A percentile compares a stretch with the other conserved stretches of the same genome.
phyloP scores from a whole-genome alignment of 1,284 basidiomycete genomes.

The Ganoderma resinaceum region DNA sequence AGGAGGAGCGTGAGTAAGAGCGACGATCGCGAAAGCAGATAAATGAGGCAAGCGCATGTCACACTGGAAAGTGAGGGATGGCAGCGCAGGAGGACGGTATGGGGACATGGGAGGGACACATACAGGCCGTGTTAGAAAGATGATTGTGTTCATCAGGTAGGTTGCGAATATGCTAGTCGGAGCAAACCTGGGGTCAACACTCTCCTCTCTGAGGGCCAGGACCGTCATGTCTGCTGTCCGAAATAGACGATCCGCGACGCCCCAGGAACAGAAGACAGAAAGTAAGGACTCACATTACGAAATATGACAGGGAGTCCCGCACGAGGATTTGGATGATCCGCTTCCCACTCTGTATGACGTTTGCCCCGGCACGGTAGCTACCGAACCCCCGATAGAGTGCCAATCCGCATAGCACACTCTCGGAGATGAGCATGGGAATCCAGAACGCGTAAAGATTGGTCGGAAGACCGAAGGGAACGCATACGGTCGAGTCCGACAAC shows the following conservation, averaged over 20 bases:
- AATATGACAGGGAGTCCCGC: slow-evolving; percentile 62
- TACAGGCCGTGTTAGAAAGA: slow-evolving; percentile 57
- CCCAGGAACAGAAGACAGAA: not conserved
- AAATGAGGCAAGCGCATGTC: not conserved
- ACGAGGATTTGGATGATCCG: slow-evolving; percentile 57
- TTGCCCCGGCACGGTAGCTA: slow-evolving; percentile 41
- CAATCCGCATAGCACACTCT: slow-evolving; percentile 56
- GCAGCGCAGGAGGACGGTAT: not conserved
- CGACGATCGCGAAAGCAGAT: not conserved
- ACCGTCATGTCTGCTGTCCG: not conserved
- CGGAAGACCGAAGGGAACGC: slow-evolving; percentile 47
- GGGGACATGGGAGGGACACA: slow-evolving; percentile 26
- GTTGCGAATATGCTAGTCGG: slow-evolving; percentile 56
- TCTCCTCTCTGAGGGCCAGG: not conserved
- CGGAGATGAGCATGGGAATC: slow-evolving; percentile 63
- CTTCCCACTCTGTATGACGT: slow-evolving; percentile 50
- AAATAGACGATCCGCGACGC: not conserved
- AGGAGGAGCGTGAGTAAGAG: slow-evolving; percentile 27
- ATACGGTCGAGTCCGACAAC: slow-evolving; percentile 46
- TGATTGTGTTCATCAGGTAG: slow-evolving; percentile 58
- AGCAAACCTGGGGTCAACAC: slow-evolving; percentile 9
- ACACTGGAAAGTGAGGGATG: not conserved
- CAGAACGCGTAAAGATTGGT: slow-evolving; percentile 59
- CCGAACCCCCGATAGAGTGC: slow-evolving; percentile 56
- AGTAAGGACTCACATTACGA: slow-evolving; percentile 50